phyloP scores from a whole-genome alignment of 2,329 filamentous ascomycete species.

The Byssoonygena ceratinophila region DNA sequence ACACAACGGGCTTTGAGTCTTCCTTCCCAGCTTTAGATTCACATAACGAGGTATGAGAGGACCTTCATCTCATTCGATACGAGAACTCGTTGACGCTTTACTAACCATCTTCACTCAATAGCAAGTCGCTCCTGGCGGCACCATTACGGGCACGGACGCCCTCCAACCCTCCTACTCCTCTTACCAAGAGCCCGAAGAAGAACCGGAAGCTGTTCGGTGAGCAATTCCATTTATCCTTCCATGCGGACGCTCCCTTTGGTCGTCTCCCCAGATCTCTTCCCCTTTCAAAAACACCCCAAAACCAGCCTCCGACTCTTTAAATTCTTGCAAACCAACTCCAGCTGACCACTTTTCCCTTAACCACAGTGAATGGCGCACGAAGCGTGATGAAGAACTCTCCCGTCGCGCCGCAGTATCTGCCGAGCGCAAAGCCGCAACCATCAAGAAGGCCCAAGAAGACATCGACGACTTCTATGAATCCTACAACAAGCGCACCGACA shows the following conservation, averaged over 20 bases:
- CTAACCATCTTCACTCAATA: constrained; percentile 25
- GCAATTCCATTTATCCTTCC: constrained; percentile 7
- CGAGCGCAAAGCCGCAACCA: constrained; percentile 69
- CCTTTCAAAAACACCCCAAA: too few species aligned
- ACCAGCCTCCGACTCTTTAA: neutral
- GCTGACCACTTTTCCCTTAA: neutral
- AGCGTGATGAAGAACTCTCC: constrained; percentile 68
- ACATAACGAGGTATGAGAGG: constrained; percentile 54
- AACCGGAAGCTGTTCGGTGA: constrained; percentile 71
- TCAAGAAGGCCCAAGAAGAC: constrained; percentile 81
- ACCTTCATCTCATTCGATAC: neutral
- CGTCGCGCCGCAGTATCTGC: constrained; percentile 78
- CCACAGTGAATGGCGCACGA: constrained; percentile 71
- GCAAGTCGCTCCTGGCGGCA: constrained; percentile 63
- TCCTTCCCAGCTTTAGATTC: constrained; percentile 79
- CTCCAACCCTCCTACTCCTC: constrained; percentile 45
- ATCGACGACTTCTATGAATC: constrained; percentile 99
- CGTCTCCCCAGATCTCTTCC: too few species aligned
- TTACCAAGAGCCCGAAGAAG: constrained; percentile 58
- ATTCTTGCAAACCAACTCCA: neutral
- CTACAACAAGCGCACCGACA: constrained; percentile 97
- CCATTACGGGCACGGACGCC: constrained; percentile 62
- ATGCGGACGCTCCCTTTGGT: too few species aligned
- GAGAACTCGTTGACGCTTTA: neutral
- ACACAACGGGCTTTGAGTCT: constrained; percentile 62